Percentiles rank a stretch among this genome's conserved stretches.
Conservation (phyloP, 1,139 yeast species). For the Barnettozyma hawaiiensis region DNA sequence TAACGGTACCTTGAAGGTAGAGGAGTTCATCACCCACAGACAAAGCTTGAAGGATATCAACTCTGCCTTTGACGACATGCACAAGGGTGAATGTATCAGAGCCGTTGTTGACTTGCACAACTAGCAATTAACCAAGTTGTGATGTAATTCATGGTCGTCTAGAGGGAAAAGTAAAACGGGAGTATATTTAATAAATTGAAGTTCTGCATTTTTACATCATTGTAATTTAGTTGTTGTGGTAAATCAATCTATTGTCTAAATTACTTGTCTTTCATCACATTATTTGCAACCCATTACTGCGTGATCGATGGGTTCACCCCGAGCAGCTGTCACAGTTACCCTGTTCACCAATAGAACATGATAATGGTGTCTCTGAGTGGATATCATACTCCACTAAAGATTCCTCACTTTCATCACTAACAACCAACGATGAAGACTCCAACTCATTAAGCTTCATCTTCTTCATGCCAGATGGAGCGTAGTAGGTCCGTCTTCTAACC, state of each 20-base stretch:
- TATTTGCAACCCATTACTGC: background rate
- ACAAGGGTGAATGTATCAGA: slow-evolving; percentile 88
- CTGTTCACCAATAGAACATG: slow-evolving; percentile 16
- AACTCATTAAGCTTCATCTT: background rate
- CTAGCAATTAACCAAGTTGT: slow-evolving; percentile 18
- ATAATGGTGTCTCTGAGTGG: slow-evolving; percentile 14
- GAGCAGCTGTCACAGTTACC: slow-evolving; percentile 21
- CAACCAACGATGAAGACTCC: background rate
- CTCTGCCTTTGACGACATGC: slow-evolving; percentile 91
- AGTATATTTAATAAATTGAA: background rate
- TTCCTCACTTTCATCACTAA: background rate
- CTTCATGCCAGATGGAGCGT: background rate
- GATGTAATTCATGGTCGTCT: background rate
- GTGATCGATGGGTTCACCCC: too few relatives aligned
- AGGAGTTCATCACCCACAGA: slow-evolving; percentile 91
- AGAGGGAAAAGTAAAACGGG: background rate
- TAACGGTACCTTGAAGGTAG: slow-evolving; percentile 80
- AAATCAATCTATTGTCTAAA: background rate
- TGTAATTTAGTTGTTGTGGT: too few relatives aligned
- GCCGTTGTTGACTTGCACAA: slow-evolving; percentile 60
- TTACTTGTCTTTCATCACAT: background rate
- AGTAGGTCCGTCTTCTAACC: slow-evolving; percentile 5
- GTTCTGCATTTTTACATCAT: background rate
- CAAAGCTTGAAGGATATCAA: slow-evolving; percentile 74
- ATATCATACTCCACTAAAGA: slow-evolving; percentile 10